Base-by-base conservation (phyloP, 306 rosid genomes). In the Amphicarpaea edgeworthii region DNA sequence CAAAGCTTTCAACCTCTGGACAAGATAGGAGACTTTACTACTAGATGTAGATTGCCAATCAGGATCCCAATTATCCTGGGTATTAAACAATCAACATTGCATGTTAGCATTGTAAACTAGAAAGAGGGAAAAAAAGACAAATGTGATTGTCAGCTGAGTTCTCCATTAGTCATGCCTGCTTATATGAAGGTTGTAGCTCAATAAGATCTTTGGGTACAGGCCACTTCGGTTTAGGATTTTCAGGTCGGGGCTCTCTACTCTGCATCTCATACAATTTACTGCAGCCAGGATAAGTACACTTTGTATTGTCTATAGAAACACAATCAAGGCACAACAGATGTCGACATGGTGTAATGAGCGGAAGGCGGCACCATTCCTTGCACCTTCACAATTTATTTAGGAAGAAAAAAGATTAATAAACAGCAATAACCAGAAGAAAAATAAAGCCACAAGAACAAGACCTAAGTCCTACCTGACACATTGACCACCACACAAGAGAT, bases 31-130 rank as follows among this genome's bases (percentile, higher is more conserved):
- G 41, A 92, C 97, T 83, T 95, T 95, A 85, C 93, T 95, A 88
- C 98, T 95, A 50, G 97, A 90, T 19, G 98, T 95, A 64, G 97
- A 92, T 71, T 95, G 96, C 98, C 98, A 95, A 88, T 95, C 98
- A 60, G 98, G 97, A 89, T 95, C 92, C 98, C 98, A 95, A 77
- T 86, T 70, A 85, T 95, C 97, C 98, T 95, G 92, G 65, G 66
- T 46, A 85, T 82, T 79, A 73, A 49, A 58, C 70, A 79, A 73
- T 57, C 72, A 50, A 50, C 65, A 65, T 54, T 23, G 45, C 62
- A 80, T 12, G 34, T 64, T 60, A 80, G 79, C 28, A 38, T 50
- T n/a, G 20, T 57, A 12, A 46, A 46, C 20, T 6, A 34, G 51
- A 24, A 70, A 57, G 8, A 20, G 54, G 28, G 8, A 0, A 4